phyloP scores from a whole-genome alignment of 805 yeast genomes.

The Metschnikowia continentalis region DNA sequence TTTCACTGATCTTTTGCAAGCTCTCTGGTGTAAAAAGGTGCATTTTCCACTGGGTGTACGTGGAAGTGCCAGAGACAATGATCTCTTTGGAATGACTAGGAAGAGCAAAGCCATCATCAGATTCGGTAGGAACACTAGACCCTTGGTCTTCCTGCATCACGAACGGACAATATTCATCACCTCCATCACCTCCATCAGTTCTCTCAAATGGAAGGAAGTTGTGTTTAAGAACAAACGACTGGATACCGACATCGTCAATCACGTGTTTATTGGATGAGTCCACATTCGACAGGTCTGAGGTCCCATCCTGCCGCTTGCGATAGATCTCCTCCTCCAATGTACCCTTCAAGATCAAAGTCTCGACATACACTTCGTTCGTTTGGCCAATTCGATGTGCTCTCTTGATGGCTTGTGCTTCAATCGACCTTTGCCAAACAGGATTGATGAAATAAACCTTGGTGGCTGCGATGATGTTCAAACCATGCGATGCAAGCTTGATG shows the following conservation, averaged over 20 bases:
- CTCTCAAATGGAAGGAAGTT: constrained; percentile 37
- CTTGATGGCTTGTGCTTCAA: constrained; percentile 74
- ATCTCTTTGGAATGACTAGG: constrained; percentile 22
- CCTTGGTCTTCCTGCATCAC: constrained; percentile 11
- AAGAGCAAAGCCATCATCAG: constrained; percentile 6
- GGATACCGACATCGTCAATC: constrained; percentile 59
- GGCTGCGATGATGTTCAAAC: constrained; percentile 63
- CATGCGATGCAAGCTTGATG: constrained; percentile 62
- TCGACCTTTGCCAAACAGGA: constrained; percentile 66
- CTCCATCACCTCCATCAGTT: constrained; percentile 6
- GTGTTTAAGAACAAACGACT: constrained; percentile 49
- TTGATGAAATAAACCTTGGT: constrained; percentile 66
- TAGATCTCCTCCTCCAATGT: constrained; percentile 71
- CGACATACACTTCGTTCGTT: constrained; percentile 58
- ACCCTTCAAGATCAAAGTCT: constrained; percentile 56
- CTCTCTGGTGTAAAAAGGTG: constrained; percentile 29
- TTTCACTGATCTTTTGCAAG: constrained; percentile 23
- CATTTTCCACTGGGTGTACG: constrained; percentile 24
- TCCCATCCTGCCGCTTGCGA: constrained; percentile 25
- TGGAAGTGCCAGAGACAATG: not conserved
- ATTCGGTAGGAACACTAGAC: not conserved
- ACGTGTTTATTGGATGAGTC: constrained; percentile 31
- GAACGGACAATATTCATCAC: constrained; percentile 36
- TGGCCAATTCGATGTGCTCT: constrained; percentile 79
- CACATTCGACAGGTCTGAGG: constrained; percentile 12